phyloP scores from a whole-genome alignment of 768 basidiomycete genomes.

The Mycena capillaripes region DNA sequence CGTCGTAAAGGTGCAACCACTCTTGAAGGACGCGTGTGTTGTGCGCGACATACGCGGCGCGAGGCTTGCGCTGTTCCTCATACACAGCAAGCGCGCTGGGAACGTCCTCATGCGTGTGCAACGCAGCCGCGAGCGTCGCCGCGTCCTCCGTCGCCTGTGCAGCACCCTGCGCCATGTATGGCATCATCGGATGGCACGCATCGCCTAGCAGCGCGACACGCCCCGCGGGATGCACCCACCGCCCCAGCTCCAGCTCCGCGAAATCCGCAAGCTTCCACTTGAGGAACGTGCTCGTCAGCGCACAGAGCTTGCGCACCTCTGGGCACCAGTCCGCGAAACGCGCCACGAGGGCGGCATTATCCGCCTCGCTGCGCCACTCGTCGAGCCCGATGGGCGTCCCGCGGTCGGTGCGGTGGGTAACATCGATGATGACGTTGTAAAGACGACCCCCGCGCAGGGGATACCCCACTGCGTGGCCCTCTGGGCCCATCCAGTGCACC shows the following conservation, averaged over 20 bases:
- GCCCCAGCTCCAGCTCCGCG: slow-evolving; percentile 40
- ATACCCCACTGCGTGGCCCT: slow-evolving; percentile 40
- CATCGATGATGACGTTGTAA: slow-evolving; percentile 38
- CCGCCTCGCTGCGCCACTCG: slow-evolving; percentile 36
- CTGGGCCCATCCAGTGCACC: slow-evolving; percentile 41
- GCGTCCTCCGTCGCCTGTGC: slow-evolving; percentile 53
- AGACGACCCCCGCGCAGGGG: slow-evolving; percentile 30
- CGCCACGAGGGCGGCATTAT: slow-evolving; percentile 20
- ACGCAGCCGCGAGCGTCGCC: slow-evolving; percentile 57
- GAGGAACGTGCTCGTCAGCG: slow-evolving; percentile 38
- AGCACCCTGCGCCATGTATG: slow-evolving; percentile 34
- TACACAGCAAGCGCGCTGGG: slow-evolving; percentile 59
- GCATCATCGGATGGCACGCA: slow-evolving; percentile 48
- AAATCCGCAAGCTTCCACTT: slow-evolving; percentile 49
- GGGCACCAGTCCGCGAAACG: slow-evolving; percentile 34
- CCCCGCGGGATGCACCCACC: slow-evolving; percentile 44
- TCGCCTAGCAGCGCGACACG: slow-evolving; percentile 45
- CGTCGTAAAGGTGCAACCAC: slow-evolving; percentile 66
- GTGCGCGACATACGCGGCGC: slow-evolving; percentile 59
- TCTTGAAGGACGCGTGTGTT: slow-evolving; percentile 62
- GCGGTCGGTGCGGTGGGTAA: slow-evolving; percentile 32
- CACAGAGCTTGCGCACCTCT: slow-evolving; percentile 30
- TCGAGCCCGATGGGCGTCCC: slow-evolving; percentile 29
- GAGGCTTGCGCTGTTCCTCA: slow-evolving; percentile 59
- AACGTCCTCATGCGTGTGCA: slow-evolving; percentile 57